These are phyloP conservation scores for Pythium brachiatum DNA, from an alignment of 352 stramenopile genomes.

Conservation along the genomic window DNA sequence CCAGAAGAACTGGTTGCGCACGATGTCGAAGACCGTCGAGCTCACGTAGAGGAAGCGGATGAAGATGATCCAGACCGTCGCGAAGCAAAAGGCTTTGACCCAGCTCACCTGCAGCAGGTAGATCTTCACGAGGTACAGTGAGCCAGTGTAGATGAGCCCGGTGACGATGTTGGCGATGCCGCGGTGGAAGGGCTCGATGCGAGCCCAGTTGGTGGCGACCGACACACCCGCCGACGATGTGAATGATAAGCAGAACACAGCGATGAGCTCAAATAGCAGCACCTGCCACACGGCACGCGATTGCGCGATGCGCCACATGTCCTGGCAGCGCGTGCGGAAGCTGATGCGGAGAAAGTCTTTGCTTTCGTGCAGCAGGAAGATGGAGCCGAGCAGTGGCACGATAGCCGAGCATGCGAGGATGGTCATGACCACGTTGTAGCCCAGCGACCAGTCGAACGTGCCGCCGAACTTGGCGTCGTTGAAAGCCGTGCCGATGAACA, in stretches of 20 bases:
- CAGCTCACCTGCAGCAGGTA: conserved; percentile 59
- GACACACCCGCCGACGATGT: conserved; percentile 40
- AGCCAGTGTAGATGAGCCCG: conserved; percentile 49
- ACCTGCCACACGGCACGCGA: conserved; percentile 75
- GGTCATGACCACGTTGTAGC: conserved; percentile 40
- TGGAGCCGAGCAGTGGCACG: conserved; percentile 40
- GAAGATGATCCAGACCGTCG: conserved; percentile 52
- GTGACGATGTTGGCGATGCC: conserved; percentile 46
- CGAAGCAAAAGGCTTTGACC: conserved; percentile 44
- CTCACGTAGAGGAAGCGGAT: conserved; percentile 49
- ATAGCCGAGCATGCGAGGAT: conserved; percentile 35
- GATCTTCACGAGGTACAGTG: conserved; percentile 51
- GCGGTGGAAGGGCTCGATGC: conserved; percentile 49
- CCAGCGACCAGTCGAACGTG: conserved; percentile 43
- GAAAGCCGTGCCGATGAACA: conserved; percentile 52
- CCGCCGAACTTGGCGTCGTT: conserved; percentile 42
- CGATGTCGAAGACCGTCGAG: conserved; percentile 48
- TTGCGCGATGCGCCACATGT: conserved; percentile 66
- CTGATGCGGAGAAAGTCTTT: conserved; percentile 19
- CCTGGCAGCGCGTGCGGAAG: conserved; percentile 33
- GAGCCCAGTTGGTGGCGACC: conserved; percentile 62
- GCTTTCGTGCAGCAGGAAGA: conserved; percentile 63
- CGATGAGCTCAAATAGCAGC: conserved; percentile 61
- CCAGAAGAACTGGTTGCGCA: conserved; percentile 51
- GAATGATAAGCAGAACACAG: conserved; percentile 54